Base-by-base conservation (phyloP, 2,329 filamentous ascomycete species). In the Fusarium domesticum region DNA sequence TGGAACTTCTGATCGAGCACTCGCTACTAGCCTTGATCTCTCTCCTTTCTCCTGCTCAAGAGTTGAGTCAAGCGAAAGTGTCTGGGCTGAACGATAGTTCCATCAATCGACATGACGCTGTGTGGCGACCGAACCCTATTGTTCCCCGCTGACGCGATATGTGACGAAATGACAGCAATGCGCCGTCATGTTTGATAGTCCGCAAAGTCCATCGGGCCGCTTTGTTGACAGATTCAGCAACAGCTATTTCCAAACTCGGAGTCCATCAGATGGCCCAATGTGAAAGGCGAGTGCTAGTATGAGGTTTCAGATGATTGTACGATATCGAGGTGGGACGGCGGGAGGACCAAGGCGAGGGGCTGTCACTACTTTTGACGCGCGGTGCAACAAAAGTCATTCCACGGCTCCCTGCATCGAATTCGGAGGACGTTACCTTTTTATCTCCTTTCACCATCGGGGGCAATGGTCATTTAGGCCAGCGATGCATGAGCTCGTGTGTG, bases 231-330 rank as follows among this genome's bases (percentile, higher is more conserved):
- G 31, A 52, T 53, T 43, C 38, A 53, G 49, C 42, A 48, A 47
- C 20, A 33, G 45, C 25, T 41, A 33, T 37, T 52, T 53, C 25
- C 48, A 45, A 39, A 38, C 31, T 45, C 47, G 36, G 39, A 39
- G 36, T 42, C 34, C 42, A 19, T 23, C 10, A 23, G 20, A 23
- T 10, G 35, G 37, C 28, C 36, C 43, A 38, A 35, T 23, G 33
- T 37, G 31, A 37, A 33, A 39, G 39, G 43, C 42, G 38, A 40
- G 49, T 39, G 43, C 51, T 48, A 48, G 49, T 38, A 34, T 35
- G 39, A 44, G 41, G 60, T 63, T 63, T 63, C 60, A 63, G 43
- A 62, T 55, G 49, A 61, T 61, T 47, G 57, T 53, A 63, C 60
- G 58, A 49, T 58, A 52, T 39, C 40, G 43, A 44, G 45, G 55